These are phyloP conservation scores for Ceratobasidium sp. DNA, from an alignment of 1,284 basidiomycete genomes.

Conservation along the genomic window DNA sequence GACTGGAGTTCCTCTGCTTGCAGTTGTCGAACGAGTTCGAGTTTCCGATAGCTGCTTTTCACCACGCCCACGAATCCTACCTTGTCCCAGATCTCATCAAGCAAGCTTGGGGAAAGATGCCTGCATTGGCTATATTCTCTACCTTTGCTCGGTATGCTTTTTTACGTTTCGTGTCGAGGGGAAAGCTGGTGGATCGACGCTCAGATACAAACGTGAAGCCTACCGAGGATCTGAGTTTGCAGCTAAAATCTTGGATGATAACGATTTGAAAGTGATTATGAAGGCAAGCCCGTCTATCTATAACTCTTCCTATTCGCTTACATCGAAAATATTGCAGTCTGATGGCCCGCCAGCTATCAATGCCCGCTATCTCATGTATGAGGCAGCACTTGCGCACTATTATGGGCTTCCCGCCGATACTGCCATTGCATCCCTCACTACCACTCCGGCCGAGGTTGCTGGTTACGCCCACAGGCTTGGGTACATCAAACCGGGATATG, in stretches of 20 bases:
- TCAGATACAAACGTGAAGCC: slow-evolving; percentile 85
- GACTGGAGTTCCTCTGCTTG: too few relatives aligned
- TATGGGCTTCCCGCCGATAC: slow-evolving; percentile 72
- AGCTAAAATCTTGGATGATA: slow-evolving; percentile 79
- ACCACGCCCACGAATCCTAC: slow-evolving; percentile 89
- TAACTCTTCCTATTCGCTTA: too few relatives aligned
- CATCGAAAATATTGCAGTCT: too few relatives aligned
- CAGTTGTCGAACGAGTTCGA: slow-evolving; percentile 86
- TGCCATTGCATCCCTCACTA: slow-evolving; percentile 80
- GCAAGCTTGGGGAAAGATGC: slow-evolving; percentile 70
- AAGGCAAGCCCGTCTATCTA: slow-evolving; percentile 64
- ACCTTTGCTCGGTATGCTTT: slow-evolving; percentile 67
- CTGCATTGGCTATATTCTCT: slow-evolving; percentile 81
- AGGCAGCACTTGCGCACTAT: slow-evolving; percentile 89
- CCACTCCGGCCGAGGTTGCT: slow-evolving; percentile 79
- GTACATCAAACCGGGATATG: slow-evolving; percentile 63
- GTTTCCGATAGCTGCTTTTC: slow-evolving; percentile 84
- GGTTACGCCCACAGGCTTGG: slow-evolving; percentile 88
- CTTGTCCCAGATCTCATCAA: slow-evolving; percentile 86
- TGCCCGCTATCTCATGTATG: slow-evolving; percentile 81
- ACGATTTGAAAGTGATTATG: slow-evolving; percentile 80
- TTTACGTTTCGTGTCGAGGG: too few relatives aligned
- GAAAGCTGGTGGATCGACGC: slow-evolving; percentile 38
- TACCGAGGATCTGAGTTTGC: slow-evolving; percentile 90
- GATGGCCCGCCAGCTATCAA: slow-evolving; percentile 72